phyloP scores from a whole-genome alignment of 2,329 filamentous ascomycete genomes.

The Epichloe sibirici region DNA sequence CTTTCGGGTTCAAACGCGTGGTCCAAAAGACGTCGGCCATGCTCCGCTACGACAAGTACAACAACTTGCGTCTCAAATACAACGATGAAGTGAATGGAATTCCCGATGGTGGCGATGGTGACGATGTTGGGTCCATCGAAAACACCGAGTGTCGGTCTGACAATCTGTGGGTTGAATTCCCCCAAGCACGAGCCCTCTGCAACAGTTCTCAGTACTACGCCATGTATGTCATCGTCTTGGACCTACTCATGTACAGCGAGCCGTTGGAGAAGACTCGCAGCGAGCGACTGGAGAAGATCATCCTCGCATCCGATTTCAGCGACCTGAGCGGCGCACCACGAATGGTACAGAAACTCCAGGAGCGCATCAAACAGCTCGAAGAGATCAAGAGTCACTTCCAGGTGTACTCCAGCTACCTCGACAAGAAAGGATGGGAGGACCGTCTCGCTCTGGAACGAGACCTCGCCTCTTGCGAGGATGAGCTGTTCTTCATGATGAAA shows the following conservation, averaged over 20 bases:
- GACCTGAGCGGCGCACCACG: constrained; percentile 87
- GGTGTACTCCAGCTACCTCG: constrained; percentile 75
- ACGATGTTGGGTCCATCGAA: constrained; percentile 35
- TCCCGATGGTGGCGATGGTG: constrained; percentile 29
- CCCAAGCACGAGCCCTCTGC: constrained; percentile 84
- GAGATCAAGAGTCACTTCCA: constrained; percentile 97
- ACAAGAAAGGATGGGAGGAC: constrained; percentile 85
- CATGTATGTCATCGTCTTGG: constrained; percentile 94
- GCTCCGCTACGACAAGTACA: constrained; percentile 95
- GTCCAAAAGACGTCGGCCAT: constrained; percentile 94
- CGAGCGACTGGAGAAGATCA: constrained; percentile 94
- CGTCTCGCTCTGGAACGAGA: constrained; percentile 81
- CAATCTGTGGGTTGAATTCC: constrained; percentile 93
- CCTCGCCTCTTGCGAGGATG: constrained; percentile 80
- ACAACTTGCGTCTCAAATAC: constrained; percentile 90
- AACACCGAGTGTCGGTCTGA: constrained; percentile 73
- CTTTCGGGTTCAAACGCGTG: constrained; percentile 95
- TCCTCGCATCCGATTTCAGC: constrained; percentile 96
- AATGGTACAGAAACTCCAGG: constrained; percentile 83
- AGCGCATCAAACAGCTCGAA: constrained; percentile 83
- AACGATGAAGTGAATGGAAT: constrained; percentile 76
- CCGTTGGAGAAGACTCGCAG: constrained; percentile 93
- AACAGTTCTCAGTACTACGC: constrained; percentile 97
- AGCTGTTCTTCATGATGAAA: constrained; percentile 99
- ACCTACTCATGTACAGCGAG: constrained; percentile 91